Conservation (phyloP, 768 basidiomycete genomes). For the Suillus alpinus region DNA sequence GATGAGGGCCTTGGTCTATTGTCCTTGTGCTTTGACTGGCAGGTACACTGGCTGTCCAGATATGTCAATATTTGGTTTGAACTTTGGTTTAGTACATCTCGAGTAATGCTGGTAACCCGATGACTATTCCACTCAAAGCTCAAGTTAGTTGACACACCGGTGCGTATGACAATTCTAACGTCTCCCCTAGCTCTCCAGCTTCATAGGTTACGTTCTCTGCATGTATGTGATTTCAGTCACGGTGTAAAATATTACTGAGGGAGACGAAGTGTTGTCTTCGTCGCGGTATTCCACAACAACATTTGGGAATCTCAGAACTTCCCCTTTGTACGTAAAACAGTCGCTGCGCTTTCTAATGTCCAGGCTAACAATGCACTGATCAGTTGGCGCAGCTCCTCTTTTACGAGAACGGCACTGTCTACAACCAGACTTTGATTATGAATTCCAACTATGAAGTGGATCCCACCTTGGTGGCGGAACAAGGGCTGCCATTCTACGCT, state of each 20-base stretch:
- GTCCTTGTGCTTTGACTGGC: slow-evolving; percentile 62
- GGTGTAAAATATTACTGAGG: not conserved
- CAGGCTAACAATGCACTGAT: not conserved
- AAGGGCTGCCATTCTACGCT: slow-evolving; percentile 34
- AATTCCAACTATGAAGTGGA: slow-evolving; percentile 52
- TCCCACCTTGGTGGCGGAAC: slow-evolving; percentile 41
- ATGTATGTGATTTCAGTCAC: slow-evolving; percentile 31
- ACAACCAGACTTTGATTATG: slow-evolving; percentile 52
- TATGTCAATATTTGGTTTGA: slow-evolving; percentile 37
- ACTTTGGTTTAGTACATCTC: slow-evolving; percentile 37
- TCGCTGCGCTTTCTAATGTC: slow-evolving; percentile 7
- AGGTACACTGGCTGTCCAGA: slow-evolving; percentile 21
- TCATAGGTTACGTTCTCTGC: slow-evolving; percentile 50
- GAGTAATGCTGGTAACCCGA: slow-evolving; percentile 35
- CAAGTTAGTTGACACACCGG: slow-evolving; percentile 24
- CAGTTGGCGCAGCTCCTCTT: slow-evolving; percentile 39
- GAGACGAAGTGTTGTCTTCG: slow-evolving; percentile 28
- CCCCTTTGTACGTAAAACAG: slow-evolving; percentile 42
- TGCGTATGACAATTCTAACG: not conserved
- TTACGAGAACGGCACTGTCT: slow-evolving; percentile 49
- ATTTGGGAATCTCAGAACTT: slow-evolving; percentile 57
- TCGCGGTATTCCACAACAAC: slow-evolving; percentile 42
- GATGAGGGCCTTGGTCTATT: slow-evolving; percentile 64
- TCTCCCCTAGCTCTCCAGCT: slow-evolving; percentile 36
- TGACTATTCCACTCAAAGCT: slow-evolving; percentile 53